phyloP scores from a whole-genome alignment of 345 rosid species.

The Geranium rotundifolium region DNA sequence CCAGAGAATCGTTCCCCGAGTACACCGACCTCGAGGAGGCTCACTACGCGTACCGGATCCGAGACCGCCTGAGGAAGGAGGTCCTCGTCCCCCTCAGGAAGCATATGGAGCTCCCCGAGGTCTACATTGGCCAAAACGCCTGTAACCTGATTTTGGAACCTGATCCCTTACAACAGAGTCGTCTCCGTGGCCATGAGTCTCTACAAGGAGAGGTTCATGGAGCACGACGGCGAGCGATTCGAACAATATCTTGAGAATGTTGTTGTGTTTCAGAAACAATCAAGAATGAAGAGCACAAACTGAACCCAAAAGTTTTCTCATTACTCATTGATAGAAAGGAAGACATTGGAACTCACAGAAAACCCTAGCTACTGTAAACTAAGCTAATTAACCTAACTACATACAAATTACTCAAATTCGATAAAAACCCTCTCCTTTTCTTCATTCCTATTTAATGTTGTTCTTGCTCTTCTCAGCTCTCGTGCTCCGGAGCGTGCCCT shows the following conservation, averaged over 20 bases:
- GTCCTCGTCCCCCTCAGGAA: conserved; percentile 42
- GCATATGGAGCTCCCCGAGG: conserved; percentile 46
- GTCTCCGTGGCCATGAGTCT: conserved; percentile 49
- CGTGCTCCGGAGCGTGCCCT: too few species aligned
- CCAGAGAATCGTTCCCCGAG: conserved; percentile 28
- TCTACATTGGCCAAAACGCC: conserved; percentile 37
- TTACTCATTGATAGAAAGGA: too few species aligned
- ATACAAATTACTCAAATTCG: too few species aligned
- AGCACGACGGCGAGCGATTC: conserved; percentile 37
- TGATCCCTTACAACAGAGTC: conserved; percentile 39
- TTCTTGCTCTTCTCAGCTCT: too few species aligned
- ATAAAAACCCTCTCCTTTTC: too few species aligned
- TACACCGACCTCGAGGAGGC: conserved; percentile 51
- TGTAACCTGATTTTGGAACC: conserved; percentile 43
- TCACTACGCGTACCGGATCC: conserved; percentile 48
- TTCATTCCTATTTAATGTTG: too few species aligned
- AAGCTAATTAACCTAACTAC: too few species aligned
- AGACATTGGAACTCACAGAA: too few species aligned
- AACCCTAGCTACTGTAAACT: too few species aligned
- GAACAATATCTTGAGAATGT: conserved; percentile 26
- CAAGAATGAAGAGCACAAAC: too few species aligned
- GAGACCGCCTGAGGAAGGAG: conserved; percentile 49
- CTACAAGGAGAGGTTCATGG: conserved; percentile 38
- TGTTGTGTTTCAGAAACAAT: too few species aligned
- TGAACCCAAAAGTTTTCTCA: too few species aligned